phyloP scores from a whole-genome alignment of 495 filamentous ascomycete species.

The Hypomontagnella monticulosa region DNA sequence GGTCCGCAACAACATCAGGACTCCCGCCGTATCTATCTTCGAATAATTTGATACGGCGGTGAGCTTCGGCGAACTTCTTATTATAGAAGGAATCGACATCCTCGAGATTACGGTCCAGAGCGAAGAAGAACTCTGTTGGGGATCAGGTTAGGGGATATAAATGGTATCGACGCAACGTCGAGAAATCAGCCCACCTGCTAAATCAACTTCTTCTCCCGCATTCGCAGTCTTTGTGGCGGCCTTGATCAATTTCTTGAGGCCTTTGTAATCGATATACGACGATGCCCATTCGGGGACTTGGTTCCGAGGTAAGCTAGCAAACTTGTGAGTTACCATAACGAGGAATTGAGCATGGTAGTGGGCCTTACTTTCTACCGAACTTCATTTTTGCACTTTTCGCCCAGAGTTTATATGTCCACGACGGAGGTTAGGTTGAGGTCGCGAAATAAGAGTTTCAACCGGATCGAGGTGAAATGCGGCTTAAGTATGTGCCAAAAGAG shows the following conservation, averaged over 20 bases:
- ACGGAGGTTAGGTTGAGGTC: not conserved
- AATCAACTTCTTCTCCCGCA: slow-evolving; percentile 77
- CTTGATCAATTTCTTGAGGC: slow-evolving; percentile 94
- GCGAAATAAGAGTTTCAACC: slow-evolving; percentile 3
- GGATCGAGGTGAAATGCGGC: not conserved
- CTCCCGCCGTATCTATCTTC: slow-evolving; percentile 80
- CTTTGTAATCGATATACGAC: slow-evolving; percentile 95
- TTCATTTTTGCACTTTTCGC: slow-evolving; percentile 66
- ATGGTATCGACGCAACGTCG: slow-evolving; percentile 36
- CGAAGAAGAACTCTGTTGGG: slow-evolving; percentile 86
- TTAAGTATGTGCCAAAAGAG: not conserved
- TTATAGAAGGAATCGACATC: slow-evolving; percentile 96
- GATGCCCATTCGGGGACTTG: slow-evolving; percentile 97
- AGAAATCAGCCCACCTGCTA: slow-evolving; percentile 66
- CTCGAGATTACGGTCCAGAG: slow-evolving; percentile 94
- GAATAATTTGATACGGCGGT: slow-evolving; percentile 82
- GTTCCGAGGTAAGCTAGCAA: slow-evolving; percentile 79
- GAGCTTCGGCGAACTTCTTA: slow-evolving; percentile 85
- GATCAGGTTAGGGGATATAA: slow-evolving; percentile 45
- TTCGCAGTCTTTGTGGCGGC: slow-evolving; percentile 69
- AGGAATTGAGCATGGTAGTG: not conserved
- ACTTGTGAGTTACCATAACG: slow-evolving; percentile 26
- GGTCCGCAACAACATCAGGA: slow-evolving; percentile 56
- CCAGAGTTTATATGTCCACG: not conserved
- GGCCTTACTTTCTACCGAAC: slow-evolving; percentile 74